Evolutionary conservation across 2,329 filamentous ascomycete genomes (phyloP), one percentile per base, ranked within the genome.

Genomic region (Fusarium equiseti): DNA sequence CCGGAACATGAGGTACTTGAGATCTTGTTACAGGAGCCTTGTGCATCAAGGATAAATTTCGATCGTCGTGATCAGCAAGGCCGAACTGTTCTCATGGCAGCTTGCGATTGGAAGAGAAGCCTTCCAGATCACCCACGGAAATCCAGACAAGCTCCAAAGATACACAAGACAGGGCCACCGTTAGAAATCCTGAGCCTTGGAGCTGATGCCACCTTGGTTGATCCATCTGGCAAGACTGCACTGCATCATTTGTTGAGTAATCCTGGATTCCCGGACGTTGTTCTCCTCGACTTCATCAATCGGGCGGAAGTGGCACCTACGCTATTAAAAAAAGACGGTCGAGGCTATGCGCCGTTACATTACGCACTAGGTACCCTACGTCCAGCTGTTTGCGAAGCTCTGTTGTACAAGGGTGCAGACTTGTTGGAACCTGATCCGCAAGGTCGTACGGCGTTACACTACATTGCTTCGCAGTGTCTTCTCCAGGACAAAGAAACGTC

Each of bases 161-260:
- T 38, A 38, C n/a, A n/a, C 5, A 38, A 38, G 18, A 5, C 2
- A 10, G 58, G 43, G 1, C 44, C 45, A 2, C 62, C 69, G 8
- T 12, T 68, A 3, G 52, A 59, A 1, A 75, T 75, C 0, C 26
- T 74, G 12, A 67, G 66, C 20, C 16, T 26, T 27, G 73, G 69
- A 8, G 69, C 53, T 1, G 59, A 75, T 60, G 50, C 60, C 9
- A 59, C 60, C 2, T 24, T 73, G 10, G 27, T 46, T 29, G 73
- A 75, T 9, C 6, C 61, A 3, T 26, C 40, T 6, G 73, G 73
- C 4, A 69, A 63, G 31, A 71, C 73, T 10, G 73, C 73, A 5
- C 51, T 75, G 4, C 69, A 75, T 38, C 60, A 74, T 22, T 10
- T 75, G 9, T 15, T 74, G 27, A n/a, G 65, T 9, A 75, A 75